Base-by-base conservation (phyloP, 2,329 filamentous ascomycete species). In the Penicillium capsulatum region DNA sequence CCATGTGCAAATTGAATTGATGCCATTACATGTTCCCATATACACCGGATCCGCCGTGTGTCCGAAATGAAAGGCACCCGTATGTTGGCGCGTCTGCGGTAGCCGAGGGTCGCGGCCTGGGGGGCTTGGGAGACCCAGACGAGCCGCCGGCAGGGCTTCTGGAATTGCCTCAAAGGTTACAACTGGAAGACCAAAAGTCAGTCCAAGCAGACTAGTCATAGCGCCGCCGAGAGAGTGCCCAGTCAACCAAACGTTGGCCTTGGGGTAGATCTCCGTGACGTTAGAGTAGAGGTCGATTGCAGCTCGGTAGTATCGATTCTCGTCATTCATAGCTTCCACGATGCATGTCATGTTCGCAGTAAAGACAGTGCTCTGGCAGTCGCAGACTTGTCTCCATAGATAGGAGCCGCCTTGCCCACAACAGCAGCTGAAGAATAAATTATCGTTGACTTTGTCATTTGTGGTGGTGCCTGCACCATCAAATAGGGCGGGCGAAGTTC, bases 391-490 rank as follows among this genome's bases (percentile, higher is more conserved):
- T 45, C 86, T 83, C 83, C 89, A 96, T 11, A 89, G 80, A 69
- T 83, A 89, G 49, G 89, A 87, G 0, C 90, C 89, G 55, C 94
- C 90, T 67, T 96, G 89, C 3, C 81, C 92, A 66, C 92, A 98
- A 66, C 92, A 98, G 69, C 92, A 98, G 60, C 90, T 94, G 69
- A 96, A 96, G 67, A 94, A 95, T 7, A 98, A 74, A 61, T 98
- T 98, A 67, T 98, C 92, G 63, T 97, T 98, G 58, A 90, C 74
- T 70, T 98, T 98, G 69, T 98, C 92, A 53, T 95, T 95, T 17
- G 89, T 94, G 0, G 91, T 97, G 1, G 92, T 97, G 36, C 90
- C 91, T 26, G 91, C 86, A n/a, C 92, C 92, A 63, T 97, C 91
- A 60, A 96, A 97, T 3, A 97, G 82, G 9, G 92, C 91, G 2